Evolutionary conservation across 768 basidiomycete species (phyloP), one percentile per base, ranked within the genome.

Genomic region (Leccinum fibrillosum): DNA sequence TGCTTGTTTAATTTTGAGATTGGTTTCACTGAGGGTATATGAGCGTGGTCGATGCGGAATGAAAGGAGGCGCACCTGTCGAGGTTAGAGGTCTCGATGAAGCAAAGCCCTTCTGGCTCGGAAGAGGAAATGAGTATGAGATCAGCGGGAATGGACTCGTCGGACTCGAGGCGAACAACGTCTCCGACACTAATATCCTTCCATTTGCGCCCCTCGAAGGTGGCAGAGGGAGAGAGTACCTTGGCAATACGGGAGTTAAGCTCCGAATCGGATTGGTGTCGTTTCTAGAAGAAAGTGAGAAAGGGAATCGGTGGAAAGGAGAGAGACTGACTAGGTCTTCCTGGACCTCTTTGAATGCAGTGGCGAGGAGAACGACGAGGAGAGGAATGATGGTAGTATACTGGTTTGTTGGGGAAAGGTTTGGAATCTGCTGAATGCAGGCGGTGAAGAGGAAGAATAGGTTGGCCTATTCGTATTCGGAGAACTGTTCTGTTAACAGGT

Each of bases 41-140:
- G 30, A 65, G 59, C 51, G 1, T 13, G 37, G 35, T 49, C 3
- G 28, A 17, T 2, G 2, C 1, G 13, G 3, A 3, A 19, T 1
- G 57, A 17, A 32, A n/a, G 5, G 10, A 37, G 15, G 64, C 76
- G 63, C 78, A 95, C 94, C 96, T 96, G 67, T 99, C 97, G 26
- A 99, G 81, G 72, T 99, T 99, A 7, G 92, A 90, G 0, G 97
- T 99, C 74, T 99, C 97, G 61, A 98, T 92, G 70, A 98, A 99
- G 64, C 96, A 98, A 49, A 98, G 77, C 0, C 97, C 94, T 70
- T 99, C 97, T 1, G 97, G 97, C 72, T 99, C 97, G 70, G 90
- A 93, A 11, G 91, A 92, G 59, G 86, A 86, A 53, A 98, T 63
- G 51, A 98, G 77, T 1, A 98, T 70, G 74, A 97, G 80, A 74